Evolutionary conservation across 306 rosid genomes (phyloP).

Genomic region (Prunus salicina): DNA sequence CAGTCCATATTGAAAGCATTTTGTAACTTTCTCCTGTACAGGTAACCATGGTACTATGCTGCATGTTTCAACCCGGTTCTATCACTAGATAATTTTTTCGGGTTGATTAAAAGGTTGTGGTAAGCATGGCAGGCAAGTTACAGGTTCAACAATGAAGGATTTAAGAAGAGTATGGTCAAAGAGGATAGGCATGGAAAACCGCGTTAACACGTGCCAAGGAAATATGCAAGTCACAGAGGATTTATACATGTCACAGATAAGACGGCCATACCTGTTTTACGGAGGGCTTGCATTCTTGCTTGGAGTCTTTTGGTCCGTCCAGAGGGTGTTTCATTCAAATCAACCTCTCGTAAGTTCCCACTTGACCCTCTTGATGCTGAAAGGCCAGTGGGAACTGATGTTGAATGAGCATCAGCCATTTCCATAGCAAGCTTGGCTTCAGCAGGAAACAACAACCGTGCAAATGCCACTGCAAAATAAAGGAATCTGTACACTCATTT

Average conservation of each 20-base stretch:
- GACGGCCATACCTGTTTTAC: conserved; percentile 64
- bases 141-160: not conserved
- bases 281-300: conserved; percentile 52
- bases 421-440: conserved; percentile 87
- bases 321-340: conserved; percentile 77
- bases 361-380: conserved; percentile 39
- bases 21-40: not conserved
- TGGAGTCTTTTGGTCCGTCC: conserved; percentile 59
- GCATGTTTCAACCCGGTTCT: not conserved
- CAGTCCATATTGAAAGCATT: not conserved
- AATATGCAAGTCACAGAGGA: not conserved
- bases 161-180: not conserved
- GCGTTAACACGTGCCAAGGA: not conserved
- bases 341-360: conserved; percentile 64
- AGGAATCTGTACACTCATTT: conserved; percentile 5
- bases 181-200: not conserved
- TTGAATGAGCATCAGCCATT: conserved; percentile 62
- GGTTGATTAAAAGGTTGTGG: not conserved
- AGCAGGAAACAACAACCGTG: conserved; percentile 65
- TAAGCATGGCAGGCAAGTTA: not conserved
- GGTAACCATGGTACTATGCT: not conserved
- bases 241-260: not conserved
- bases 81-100: not conserved
- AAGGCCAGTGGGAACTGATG: conserved; percentile 24
- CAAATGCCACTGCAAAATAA: conserved; percentile 70